Conservation (phyloP, 1,284 basidiomycete species). For the Veloboletus limbatus region DNA sequence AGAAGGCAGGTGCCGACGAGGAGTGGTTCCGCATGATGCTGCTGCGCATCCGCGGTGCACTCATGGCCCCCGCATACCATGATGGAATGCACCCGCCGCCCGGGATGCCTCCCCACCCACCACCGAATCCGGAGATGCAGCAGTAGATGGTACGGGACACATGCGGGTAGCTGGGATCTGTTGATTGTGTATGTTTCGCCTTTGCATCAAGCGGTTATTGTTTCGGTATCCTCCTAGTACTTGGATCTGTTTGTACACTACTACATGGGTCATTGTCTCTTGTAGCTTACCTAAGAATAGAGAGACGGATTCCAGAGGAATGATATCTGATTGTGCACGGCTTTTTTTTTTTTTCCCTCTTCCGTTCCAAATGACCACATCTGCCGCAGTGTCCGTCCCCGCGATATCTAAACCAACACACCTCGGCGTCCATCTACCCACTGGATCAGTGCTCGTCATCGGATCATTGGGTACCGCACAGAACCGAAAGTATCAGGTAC, state of each 20-base stretch:
- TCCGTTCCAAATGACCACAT: too few relatives aligned
- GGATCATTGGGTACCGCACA: conserved; percentile 72
- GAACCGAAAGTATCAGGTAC: conserved; percentile 70
- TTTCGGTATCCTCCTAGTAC: conserved; percentile 4
- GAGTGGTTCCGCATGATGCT: conserved; percentile 85
- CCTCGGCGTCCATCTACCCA: conserved; percentile 13
- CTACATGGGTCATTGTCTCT: too few relatives aligned
- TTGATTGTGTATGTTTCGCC: conserved; percentile 11
- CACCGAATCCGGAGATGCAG: conserved; percentile 35
- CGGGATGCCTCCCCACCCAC: conserved; percentile 37
- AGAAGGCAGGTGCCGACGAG: conserved; percentile 70
- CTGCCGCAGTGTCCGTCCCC: conserved; percentile 22
- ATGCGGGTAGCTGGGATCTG: not conserved
- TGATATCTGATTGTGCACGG: conserved; percentile 11
- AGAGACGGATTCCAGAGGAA: too few relatives aligned
- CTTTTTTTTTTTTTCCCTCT: too few relatives aligned
- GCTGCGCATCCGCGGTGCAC: conserved; percentile 62
- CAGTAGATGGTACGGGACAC: conserved; percentile 15
- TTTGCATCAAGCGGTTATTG: conserved; percentile 5
- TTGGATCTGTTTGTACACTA: conserved; percentile 9
- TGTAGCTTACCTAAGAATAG: conserved; percentile 26
- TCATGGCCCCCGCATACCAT: conserved; percentile 64
- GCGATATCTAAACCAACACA: conserved; percentile 12
- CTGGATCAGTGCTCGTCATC: conserved; percentile 59
- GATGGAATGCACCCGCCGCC: conserved; percentile 58